phyloP scores from a whole-genome alignment of 1,284 basidiomycete species.

The Ceratobasidium sp. region DNA sequence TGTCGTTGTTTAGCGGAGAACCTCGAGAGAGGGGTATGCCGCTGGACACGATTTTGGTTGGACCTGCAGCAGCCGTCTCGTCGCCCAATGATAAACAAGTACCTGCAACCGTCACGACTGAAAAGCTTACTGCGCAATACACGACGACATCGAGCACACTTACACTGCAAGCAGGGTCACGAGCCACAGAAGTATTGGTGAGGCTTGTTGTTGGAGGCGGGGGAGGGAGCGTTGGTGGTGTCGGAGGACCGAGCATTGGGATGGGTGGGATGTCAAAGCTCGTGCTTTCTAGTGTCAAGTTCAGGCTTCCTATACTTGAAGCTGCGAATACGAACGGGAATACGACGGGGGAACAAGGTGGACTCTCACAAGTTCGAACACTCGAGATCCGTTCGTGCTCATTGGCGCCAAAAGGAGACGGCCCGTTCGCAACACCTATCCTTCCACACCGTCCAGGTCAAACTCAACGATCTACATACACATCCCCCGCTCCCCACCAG shows the following conservation, averaged over 20 bases:
- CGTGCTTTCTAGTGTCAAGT: constrained; percentile 6
- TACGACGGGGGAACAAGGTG: not conserved
- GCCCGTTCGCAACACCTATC: not conserved
- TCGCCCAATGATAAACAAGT: too few relatives aligned
- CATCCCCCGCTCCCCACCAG: too few relatives aligned
- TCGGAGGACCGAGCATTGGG: too few relatives aligned
- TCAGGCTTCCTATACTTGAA: not conserved
- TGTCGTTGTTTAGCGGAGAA: constrained; percentile 17
- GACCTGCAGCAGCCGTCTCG: not conserved
- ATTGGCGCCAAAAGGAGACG: not conserved
- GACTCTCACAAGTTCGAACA: constrained; percentile 10
- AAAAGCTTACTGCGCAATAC: constrained; percentile 29
- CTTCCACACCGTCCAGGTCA: not conserved
- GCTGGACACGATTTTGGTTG: constrained; percentile 6
- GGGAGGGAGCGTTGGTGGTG: not conserved
- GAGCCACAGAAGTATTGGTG: constrained; percentile 11
- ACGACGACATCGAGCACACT: not conserved
- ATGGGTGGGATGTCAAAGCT: constrained; percentile 24
- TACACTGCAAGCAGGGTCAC: constrained; percentile 14
- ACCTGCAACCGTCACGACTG: not conserved
- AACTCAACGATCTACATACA: not conserved
- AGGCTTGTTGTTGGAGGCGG: constrained; percentile 7
- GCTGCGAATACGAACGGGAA: too few relatives aligned
- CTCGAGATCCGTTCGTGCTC: constrained; percentile 22
- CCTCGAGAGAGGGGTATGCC: constrained; percentile 7